phyloP scores from a whole-genome alignment of 768 basidiomycete genomes.

The Russula compacta region DNA sequence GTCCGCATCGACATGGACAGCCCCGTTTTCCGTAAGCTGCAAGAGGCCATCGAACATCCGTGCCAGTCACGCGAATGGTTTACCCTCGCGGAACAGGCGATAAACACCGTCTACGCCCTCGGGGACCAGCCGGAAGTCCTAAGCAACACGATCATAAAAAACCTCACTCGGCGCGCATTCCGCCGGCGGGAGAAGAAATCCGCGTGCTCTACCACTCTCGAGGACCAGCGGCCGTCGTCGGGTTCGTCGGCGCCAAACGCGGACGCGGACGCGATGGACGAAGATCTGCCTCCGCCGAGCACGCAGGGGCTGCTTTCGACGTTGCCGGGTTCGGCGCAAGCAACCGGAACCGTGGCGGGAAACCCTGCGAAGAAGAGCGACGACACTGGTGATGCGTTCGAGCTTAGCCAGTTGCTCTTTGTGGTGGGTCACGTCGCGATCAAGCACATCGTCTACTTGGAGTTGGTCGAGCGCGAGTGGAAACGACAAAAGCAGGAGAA shows the following conservation, averaged over 20 bases:
- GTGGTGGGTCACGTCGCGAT: slow-evolving; percentile 95
- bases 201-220: slow-evolving; percentile 22
- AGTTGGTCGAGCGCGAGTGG: slow-evolving; percentile 91
- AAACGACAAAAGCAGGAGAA: slow-evolving; percentile 93
- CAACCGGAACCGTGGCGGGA: not conserved
- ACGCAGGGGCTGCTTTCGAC: slow-evolving; percentile 9
- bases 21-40: slow-evolving; percentile 74
- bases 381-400: slow-evolving; percentile 74
- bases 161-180: slow-evolving; percentile 71
- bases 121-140: slow-evolving; percentile 88
- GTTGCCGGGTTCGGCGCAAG: slow-evolving; percentile 13
- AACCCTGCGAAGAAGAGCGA: slow-evolving; percentile 23
- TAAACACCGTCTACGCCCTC: slow-evolving; percentile 92
- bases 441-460: slow-evolving; percentile 95
- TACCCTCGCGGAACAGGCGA: slow-evolving; percentile 88
- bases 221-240: not conserved
- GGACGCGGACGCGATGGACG: slow-evolving; percentile 48
- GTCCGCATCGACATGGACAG: slow-evolving; percentile 82
- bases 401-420: slow-evolving; percentile 89
- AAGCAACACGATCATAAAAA: slow-evolving; percentile 73
- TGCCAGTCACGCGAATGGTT: slow-evolving; percentile 92
- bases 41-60: slow-evolving; percentile 71
- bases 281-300: slow-evolving; percentile 37
- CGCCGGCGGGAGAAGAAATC: slow-evolving; percentile 1
- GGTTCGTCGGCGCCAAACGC: slow-evolving; percentile 31